These are phyloP conservation scores for Ceratocystis variospora DNA, from an alignment of 2,329 filamentous ascomycete species.

Conservation along the genomic window DNA sequence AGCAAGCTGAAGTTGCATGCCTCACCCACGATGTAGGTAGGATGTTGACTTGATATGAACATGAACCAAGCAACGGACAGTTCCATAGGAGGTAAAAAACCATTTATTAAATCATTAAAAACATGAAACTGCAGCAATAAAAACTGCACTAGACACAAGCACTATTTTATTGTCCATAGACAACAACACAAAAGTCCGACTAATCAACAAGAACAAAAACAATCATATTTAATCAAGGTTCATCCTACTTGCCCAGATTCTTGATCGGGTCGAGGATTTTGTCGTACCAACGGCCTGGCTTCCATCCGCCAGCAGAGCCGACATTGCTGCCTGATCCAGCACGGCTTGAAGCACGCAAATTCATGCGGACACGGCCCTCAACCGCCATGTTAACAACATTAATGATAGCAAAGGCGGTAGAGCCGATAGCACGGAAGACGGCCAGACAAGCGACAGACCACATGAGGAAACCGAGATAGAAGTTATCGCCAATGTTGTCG, in stretches of 20 bases:
- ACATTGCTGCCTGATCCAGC: background rate
- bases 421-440: constrained; percentile 74
- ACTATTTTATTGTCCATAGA: no score
- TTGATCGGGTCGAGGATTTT: constrained; percentile 17
- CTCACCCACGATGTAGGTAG: no score
- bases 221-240: no score
- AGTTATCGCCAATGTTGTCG: constrained; percentile 61
- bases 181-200: no score
- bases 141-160: no score
- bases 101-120: no score
- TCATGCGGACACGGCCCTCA: constrained; percentile 61
- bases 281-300: constrained; percentile 18
- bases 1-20: no score
- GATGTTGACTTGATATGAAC: no score
- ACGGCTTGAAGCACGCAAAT: constrained; percentile 36
- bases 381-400: constrained; percentile 73
- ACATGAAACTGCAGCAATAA: no score
- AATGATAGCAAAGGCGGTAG: constrained; percentile 66
- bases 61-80: no score
- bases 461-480: constrained; percentile 83
- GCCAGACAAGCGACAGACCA: constrained; percentile 82
- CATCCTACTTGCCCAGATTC: constrained; percentile 13
- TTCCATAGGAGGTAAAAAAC: no score
- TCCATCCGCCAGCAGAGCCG: constrained; percentile 16
- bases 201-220: no score